A percentile compares a stretch with the other conserved stretches of the same genome.
These are phyloP conservation scores for Lunularia cruciata DNA, from an alignment of 225 moss, liverwort and hornwort species.

Conservation along the genomic window DNA sequence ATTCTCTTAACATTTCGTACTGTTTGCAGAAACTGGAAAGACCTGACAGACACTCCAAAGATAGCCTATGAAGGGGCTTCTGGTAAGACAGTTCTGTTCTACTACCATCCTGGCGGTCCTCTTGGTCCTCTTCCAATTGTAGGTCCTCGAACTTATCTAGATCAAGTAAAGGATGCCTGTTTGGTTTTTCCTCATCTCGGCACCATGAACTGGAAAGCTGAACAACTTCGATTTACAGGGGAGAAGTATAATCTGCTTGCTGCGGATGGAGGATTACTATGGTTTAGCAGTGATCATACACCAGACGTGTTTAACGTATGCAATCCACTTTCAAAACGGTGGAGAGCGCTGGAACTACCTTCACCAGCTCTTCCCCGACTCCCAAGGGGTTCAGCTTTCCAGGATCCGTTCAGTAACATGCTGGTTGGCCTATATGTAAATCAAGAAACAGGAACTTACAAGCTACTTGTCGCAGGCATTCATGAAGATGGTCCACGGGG, in stretches of 20 bases:
- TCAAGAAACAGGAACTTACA: background rate
- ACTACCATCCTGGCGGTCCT: background rate
- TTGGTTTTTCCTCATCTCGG: background rate
- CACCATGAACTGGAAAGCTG: background rate
- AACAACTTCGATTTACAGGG: background rate
- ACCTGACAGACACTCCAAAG: background rate
- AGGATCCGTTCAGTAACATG: background rate
- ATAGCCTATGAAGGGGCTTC: background rate
- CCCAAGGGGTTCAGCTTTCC: background rate
- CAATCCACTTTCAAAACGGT: slow-evolving; percentile 6
- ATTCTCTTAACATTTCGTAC: background rate
- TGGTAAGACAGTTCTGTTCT: background rate
- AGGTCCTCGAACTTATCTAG: background rate
- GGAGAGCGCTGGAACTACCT: slow-evolving; percentile 2
- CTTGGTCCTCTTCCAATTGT: background rate
- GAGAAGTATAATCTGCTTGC: background rate
- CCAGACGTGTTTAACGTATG: background rate
- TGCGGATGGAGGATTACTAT: slow-evolving; percentile 11
- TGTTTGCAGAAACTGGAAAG: background rate
- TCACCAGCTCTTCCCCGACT: slow-evolving; percentile 13
- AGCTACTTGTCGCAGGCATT: slow-evolving; percentile 14
- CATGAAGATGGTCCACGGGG: background rate
- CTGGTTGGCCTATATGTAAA: background rate
- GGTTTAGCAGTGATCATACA: background rate
- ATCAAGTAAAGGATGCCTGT: background rate